Conservation (phyloP, 345 rosid genomes). For the Erucastrum elatum region DNA sequence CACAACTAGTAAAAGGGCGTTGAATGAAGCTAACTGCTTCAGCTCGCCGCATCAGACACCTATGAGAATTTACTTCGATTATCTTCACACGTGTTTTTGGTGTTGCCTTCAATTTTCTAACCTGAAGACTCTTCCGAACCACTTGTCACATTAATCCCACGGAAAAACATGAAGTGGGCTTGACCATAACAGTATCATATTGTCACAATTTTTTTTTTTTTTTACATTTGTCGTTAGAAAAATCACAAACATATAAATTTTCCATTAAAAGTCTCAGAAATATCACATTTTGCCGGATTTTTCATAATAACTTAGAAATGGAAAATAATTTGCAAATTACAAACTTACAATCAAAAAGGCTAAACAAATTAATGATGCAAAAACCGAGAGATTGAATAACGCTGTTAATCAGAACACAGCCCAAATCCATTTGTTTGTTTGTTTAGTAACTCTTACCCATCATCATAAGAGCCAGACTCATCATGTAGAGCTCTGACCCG, state of each 20-base stretch:
- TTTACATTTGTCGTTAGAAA: not conserved
- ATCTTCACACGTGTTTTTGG: slow-evolving; percentile 15
- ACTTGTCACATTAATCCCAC: slow-evolving; percentile 30
- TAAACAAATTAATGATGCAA: slow-evolving; percentile 1
- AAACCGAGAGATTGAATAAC: not conserved
- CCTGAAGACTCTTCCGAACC: slow-evolving; percentile 14
- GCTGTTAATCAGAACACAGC: not conserved
- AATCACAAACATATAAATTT: not conserved
- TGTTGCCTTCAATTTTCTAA: slow-evolving; percentile 10
- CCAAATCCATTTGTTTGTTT: not conserved
- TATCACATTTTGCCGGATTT: slow-evolving; percentile 7
- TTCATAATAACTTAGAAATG: slow-evolving; percentile 6
- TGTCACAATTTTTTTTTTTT: not conserved
- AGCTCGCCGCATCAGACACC: slow-evolving; percentile 36
- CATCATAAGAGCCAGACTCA: not conserved
- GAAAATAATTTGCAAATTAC: slow-evolving; percentile 13
- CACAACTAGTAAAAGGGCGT: not conserved
- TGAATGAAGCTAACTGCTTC: slow-evolving; percentile 27
- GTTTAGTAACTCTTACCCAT: not conserved
- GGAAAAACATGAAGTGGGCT: slow-evolving; percentile 1
- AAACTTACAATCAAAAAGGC: not conserved
- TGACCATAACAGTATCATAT: slow-evolving; percentile 7
- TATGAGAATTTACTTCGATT: slow-evolving; percentile 14
- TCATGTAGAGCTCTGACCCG: slow-evolving; percentile 22
- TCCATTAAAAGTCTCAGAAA: slow-evolving; percentile 3